Conservation (phyloP, 371 early-diverging fungal species). For the Mycotypha africana region DNA sequence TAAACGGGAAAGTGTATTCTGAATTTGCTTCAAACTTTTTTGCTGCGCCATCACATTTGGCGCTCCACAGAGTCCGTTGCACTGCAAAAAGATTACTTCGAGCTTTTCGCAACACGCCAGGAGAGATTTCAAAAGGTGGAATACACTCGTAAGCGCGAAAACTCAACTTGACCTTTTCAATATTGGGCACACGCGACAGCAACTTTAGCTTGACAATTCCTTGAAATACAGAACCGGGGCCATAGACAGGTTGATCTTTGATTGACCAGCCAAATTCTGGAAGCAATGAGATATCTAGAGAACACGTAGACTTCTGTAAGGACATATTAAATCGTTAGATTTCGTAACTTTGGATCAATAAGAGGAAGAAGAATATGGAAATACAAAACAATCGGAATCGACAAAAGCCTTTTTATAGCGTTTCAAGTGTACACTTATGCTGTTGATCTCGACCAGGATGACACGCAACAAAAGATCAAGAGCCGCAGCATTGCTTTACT, state of each 20-base stretch:
- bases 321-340: too few relatives aligned
- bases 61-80: constrained; percentile 9
- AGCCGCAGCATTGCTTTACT: too few relatives aligned
- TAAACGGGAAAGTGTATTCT: constrained; percentile 8
- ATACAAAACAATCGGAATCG: too few relatives aligned
- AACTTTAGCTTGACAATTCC: constrained; percentile 12
- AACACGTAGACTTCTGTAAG: too few relatives aligned
- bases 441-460: too few relatives aligned
- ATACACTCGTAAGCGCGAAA: constrained; percentile 13
- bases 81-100: constrained; percentile 3
- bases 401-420: too few relatives aligned
- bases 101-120: background rate
- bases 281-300: constrained; percentile 8
- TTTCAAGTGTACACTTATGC: too few relatives aligned
- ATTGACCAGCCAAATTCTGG: constrained; percentile 25
- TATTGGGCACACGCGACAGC: background rate
- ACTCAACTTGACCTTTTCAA: constrained; percentile 8
- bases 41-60: too few relatives aligned
- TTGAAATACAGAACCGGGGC: constrained; percentile 26
- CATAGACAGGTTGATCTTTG: constrained; percentile 12
- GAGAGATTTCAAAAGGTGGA: constrained; percentile 7
- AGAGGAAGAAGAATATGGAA: too few relatives aligned
- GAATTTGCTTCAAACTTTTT: background rate
- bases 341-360: too few relatives aligned
- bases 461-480: too few relatives aligned